Evolutionary conservation across 495 filamentous ascomycete genomes (phyloP), one percentile per base, ranked within the genome.

Genomic region (Rusavskia elegans): DNA sequence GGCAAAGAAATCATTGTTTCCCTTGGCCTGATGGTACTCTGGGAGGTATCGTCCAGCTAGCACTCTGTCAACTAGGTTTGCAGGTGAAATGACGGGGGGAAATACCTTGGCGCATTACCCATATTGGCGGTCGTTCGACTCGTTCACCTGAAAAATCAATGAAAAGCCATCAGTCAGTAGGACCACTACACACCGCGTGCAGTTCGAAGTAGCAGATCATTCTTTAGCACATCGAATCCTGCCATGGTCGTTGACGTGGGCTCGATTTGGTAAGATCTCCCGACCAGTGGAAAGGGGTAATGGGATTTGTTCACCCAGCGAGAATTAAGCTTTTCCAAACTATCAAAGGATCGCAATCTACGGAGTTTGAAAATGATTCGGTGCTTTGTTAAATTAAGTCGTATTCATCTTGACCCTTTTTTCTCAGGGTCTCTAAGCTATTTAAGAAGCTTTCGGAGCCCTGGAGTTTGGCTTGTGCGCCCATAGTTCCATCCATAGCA

Each of bases 51-150:
- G 84, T 54, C 92, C 92, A 63, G 92, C 92, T 95, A 55, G 54
- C 50, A 35, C 58, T 40, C 35, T 46, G 51, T 48, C 27, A 58
- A 45, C 48, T 48, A 38, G 36, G 19, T 37, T 38, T 19, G 53
- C 17, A 44, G 56, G 25, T 51, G 50, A 52, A 42, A 19, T 14
- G 25, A 36, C 57, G 27, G 21, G 23, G 13, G n/a, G 16, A 54
- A 63, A 59, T 72, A 89, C 89, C 89, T 80, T 96, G 92, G 67
- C 92, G 84, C 92, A 98, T 97, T 61, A 97, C 87, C 93, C 92
- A 98, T 69, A 92, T 84, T 45, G 92, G 92, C 51, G 93, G 81
- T 50, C 90, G 80, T 63, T 95, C 87, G 53, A 96, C 87, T 61
- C 79, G 79, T 68, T 95, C 75, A 61, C 89, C 90, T 95, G 64